These are phyloP conservation scores for Gryganskiella cystojenkinii DNA, from an alignment of 192 early-diverging fungal genomes.

Conservation along the genomic window DNA sequence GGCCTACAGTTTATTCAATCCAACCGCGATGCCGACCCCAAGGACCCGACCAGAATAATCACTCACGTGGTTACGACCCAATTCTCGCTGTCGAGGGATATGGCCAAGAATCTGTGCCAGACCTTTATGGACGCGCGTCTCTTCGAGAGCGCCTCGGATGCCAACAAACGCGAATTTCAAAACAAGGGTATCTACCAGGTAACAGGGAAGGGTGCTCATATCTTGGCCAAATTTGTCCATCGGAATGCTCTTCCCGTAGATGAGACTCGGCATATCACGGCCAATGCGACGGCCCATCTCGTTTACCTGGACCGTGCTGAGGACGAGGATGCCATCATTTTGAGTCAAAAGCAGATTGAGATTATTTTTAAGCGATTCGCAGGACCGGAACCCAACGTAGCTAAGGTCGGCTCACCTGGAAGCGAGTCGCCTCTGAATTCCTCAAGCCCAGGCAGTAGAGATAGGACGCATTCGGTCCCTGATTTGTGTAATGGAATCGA, in stretches of 20 bases:
- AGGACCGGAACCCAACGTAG: slow-evolving; percentile 53
- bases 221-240: slow-evolving; percentile 60
- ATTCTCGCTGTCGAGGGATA: slow-evolving; percentile 66
- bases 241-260: slow-evolving; percentile 49
- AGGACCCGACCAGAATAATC: slow-evolving; percentile 56
- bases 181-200: slow-evolving; percentile 59
- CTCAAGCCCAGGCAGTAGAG: slow-evolving; percentile 19
- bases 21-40: slow-evolving; percentile 58
- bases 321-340: slow-evolving; percentile 62
- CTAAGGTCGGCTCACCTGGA: not conserved
- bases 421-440: slow-evolving; percentile 6
- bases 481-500: slow-evolving; percentile 58
- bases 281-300: slow-evolving; percentile 41
- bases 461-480: slow-evolving; percentile 20
- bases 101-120: slow-evolving; percentile 66
- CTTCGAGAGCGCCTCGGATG: slow-evolving; percentile 57
- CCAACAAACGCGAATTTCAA: slow-evolving; percentile 56
- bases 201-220: slow-evolving; percentile 63
- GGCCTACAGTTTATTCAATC: slow-evolving; percentile 65
- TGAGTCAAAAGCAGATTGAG: slow-evolving; percentile 52
- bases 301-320: slow-evolving; percentile 55
- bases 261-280: slow-evolving; percentile 56
- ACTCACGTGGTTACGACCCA: slow-evolving; percentile 66
- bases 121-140: slow-evolving; percentile 64
- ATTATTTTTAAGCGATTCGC: slow-evolving; percentile 56